Percentiles rank a stretch among this genome's conserved stretches.
Evolutionary conservation across 2,329 filamentous ascomycete genomes (phyloP).

Genomic region (Penicillium expansum): DNA sequence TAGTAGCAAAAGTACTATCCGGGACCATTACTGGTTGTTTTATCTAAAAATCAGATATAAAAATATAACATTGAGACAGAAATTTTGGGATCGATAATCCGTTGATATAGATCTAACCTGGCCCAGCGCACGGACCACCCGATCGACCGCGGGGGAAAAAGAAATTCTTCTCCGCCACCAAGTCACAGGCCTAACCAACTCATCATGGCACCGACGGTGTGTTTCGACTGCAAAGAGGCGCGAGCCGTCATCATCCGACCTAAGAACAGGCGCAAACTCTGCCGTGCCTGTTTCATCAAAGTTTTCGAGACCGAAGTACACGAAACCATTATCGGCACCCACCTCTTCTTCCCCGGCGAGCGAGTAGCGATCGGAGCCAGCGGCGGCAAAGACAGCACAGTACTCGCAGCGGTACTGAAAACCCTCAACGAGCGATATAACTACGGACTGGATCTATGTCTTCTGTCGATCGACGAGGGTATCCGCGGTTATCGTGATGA

Average conservation of each 20-base stretch:
- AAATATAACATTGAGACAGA: too few relatives aligned
- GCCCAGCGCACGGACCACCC: neutral
- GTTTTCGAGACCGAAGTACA: constrained; percentile 93
- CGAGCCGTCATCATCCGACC: constrained; percentile 88
- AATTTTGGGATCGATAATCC: too few relatives aligned
- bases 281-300: constrained; percentile 79
- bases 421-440: constrained; percentile 86
- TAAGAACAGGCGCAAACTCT: constrained; percentile 92
- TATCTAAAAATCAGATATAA: too few relatives aligned
- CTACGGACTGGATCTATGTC: constrained; percentile 79
- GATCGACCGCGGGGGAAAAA: constrained; percentile 16
- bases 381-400: constrained; percentile 95
- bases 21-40: too few relatives aligned
- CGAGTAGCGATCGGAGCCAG: constrained; percentile 91
- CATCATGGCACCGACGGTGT: constrained; percentile 72
- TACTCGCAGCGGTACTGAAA: constrained; percentile 90
- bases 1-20: too few relatives aligned
- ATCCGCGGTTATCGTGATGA: constrained; percentile 97
- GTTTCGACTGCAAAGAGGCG: constrained; percentile 70
- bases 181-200: neutral
- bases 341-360: constrained; percentile 81
- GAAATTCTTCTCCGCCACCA: constrained; percentile 24
- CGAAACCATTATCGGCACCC: constrained; percentile 78
- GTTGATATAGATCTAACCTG: neutral
- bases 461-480: constrained; percentile 93